Base-by-base conservation (phyloP, 257 asterid species). In the Fraxinus anomala region DNA sequence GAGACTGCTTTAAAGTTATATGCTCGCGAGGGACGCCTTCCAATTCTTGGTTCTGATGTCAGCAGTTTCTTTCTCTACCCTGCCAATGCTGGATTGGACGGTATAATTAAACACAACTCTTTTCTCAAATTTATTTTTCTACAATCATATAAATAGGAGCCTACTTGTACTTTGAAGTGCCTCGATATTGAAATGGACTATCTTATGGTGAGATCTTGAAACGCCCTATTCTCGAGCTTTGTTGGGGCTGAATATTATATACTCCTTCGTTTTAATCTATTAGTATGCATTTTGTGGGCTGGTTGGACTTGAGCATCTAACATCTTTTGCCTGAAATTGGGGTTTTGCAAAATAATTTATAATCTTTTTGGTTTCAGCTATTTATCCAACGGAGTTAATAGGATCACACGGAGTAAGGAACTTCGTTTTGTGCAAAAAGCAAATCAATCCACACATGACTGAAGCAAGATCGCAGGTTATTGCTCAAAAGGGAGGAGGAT, bases 11-110 rank as follows among this genome's bases (percentile, higher is more conserved):
- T 92, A 1, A 91, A 87, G 61, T 3, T 79, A 23, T 91, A 90
- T 63, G 83, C 79, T 6, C 85, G 89, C 0, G 80, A 90, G 82
- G 86, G 90, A 23, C 78, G 97, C 24, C 93, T 90, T 54, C 97
- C 97, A 0, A 0, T 81, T 66, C 92, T 90, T 31, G 86, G 84
- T 39, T 85, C 89, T 23, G 82, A 89, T 31, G 36, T n/a, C 68
- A 31, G 49, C 16, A 42, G 34, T 23, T 87, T 88, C 89, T 39
- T 79, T 34, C 89, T 92, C n/a, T 88, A 84, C 80, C 83, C 93
- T 4, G 81, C 87, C 65, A 80, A 68, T 75, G 87, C 84, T 36
- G 90, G 79, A 39, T 82, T 68, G 24, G 79, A 83, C 51, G 92
- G 96, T 89, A 78, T 1, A 69, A 13, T 9, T 10, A 17, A 0